phyloP scores from a whole-genome alignment of 176 grass and related monocot species.

The Phoenix roebelenii region DNA sequence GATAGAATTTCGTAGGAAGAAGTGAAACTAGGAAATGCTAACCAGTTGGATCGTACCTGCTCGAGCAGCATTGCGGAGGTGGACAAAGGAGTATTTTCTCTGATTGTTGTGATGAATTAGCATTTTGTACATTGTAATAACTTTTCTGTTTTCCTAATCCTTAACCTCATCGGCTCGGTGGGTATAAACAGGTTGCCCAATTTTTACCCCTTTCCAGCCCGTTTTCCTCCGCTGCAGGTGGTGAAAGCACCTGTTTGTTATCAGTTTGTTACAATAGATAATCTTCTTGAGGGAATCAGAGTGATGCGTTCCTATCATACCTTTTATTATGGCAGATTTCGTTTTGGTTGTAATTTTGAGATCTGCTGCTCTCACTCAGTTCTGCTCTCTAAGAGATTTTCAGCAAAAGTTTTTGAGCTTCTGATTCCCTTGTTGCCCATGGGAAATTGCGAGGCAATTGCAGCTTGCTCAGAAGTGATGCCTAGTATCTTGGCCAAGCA shows the following conservation, averaged over 20 bases:
- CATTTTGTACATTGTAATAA: conserved; percentile 17
- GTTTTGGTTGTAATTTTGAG: too few species aligned
- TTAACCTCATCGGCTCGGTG: not conserved
- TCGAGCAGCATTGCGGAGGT: not conserved
- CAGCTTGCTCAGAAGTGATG: too few species aligned
- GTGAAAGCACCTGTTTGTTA: not conserved
- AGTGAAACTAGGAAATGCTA: not conserved
- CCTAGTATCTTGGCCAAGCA: too few species aligned
- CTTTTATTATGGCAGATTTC: too few species aligned
- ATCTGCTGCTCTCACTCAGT: too few species aligned
- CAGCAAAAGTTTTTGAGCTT: too few species aligned
- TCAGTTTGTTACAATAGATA: conserved; percentile 1
- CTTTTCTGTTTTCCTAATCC: not conserved
- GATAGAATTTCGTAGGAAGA: not conserved
- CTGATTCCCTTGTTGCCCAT: too few species aligned
- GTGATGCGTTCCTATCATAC: too few species aligned
- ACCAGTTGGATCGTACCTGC: conserved; percentile 3
- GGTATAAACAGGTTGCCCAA: not conserved
- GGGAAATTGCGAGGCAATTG: too few species aligned
- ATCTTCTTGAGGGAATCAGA: too few species aligned
- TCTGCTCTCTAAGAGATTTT: too few species aligned
- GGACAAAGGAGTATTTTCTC: not conserved
- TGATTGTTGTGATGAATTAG: conserved; percentile 8
- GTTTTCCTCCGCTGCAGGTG: too few species aligned
- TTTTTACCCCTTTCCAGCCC: not conserved